Evolutionary conservation across 768 basidiomycete genomes (phyloP), one percentile per base, ranked within the genome.

Genomic region (Suillus ampliporus): DNA sequence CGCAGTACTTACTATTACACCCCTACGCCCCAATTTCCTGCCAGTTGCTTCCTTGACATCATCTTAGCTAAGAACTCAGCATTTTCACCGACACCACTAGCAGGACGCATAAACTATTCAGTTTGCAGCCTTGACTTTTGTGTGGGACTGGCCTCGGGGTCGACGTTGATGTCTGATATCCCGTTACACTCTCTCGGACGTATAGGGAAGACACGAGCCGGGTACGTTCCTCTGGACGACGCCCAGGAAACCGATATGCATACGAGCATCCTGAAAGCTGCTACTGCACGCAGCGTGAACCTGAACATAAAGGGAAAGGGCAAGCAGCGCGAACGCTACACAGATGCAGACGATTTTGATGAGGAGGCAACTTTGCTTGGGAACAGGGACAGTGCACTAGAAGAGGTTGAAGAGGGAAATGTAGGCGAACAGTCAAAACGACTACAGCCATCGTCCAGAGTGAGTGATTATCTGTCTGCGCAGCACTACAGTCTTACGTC

Each of bases 161-260:
- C 64, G 69, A 53, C 66, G 48, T 73, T 67, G 74, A 89, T 88
- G 87, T 84, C 88, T 75, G 89, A 89, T 78, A 91, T 90, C 75
- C 89, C 89, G n/a, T 78, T 91, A 60, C 84, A 80, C 68, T 80
- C 81, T 68, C 78, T 90, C 71, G 77, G 84, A 83, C 79, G 81
- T 76, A 72, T 68, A 57, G 80, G 80, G 66, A 82, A 79, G 69
- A 67, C 79, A 64, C 80, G 79, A 74, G 74, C 79, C 64, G 82
- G 80, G 59, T 84, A 86, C 78, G 68, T 77, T 65, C 82, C 77
- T 68, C 78, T 86, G 35, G 64, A 68, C 62, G 64, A 74, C 69
- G 71, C 61, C 61, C 50, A 58, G 61, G 64, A 66, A 52, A 61
- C 63, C 43, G 60, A 58, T 43, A 79, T 81, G 72, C 74, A 67